Base-by-base conservation (phyloP, 2,329 filamentous ascomycete genomes). In the Pseudogymnoascus sp. region DNA sequence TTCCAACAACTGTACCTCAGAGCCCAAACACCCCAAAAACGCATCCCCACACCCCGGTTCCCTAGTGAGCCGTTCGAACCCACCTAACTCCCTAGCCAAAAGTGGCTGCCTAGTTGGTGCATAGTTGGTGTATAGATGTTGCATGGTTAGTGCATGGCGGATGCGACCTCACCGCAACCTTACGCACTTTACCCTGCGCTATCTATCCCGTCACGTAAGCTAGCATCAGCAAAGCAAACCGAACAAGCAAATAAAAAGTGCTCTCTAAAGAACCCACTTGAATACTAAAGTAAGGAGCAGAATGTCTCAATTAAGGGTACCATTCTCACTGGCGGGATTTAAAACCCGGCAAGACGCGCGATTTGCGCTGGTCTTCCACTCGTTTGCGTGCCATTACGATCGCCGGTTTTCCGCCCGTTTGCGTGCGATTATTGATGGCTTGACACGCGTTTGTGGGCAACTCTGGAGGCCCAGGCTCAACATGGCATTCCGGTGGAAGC, bases 401-500 rank as follows among this genome's bases (percentile, higher is more conserved):
- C n/a, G 25, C 45, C 70, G 69, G 1, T 66, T 68, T 45, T 45
- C 36, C 0, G 9, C 38, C 7, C 69, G 4, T 23, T 23, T 12
- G 41, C 41, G 19, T 41, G 39, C 16, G 19, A 42, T 42, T 42
- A 7, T 2, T 23, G 5, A 69, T 23, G 42, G 28, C 42, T 19
- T 19, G 19, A 19, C 19, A 19, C 19, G 19, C 19, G 19, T 19
- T 19, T 19, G 19, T 19, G 19, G 19, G 19, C 19, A 19, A 19
- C 19, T 19, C 19, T 19, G 19, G 19, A 19, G 19, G 19, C 42
- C 22, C 42, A 49, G 42, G 25, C 23, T n/a, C 42, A 22, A n/a
- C 4, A 39, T 52, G 14, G 8, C n/a, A 16, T 16, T 16, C 14
- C 7, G 5, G 4, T n/a, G 9, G n/a, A n/a, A 22, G n/a, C 2